Evolutionary conservation across 768 basidiomycete species (phyloP), one percentile per base, ranked within the genome.

Genomic region (Kwoniella europaea): DNA sequence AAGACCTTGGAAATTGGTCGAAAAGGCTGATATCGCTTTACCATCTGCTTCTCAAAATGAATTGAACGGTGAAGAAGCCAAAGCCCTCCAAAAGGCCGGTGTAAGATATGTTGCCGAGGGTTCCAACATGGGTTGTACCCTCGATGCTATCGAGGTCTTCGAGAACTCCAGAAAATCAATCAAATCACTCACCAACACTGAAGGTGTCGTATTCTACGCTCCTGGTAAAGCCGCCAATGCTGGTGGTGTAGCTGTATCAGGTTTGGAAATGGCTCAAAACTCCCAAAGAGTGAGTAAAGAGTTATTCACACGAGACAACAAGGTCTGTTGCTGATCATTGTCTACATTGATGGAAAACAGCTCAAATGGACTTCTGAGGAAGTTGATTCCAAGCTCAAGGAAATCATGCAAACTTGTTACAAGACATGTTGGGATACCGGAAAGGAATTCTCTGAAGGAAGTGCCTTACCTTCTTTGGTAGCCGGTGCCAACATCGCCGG

Each of bases 231-330:
- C 86, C 63, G 83, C 85, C 81, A 89, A 90, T 85, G 88, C 87
- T 74, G 91, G 91, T 83, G 91, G 91, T 84, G 91, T 92, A 65
- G 90, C 90, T 52, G 90, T 91, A 24, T 91, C 89, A 10, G 90
- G 90, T 74, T 88, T 91, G 72, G 91, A 91, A 86, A 91, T 91
- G 90, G 88, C 89, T 2, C 90, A 91, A 85, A 91, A 92, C 86
- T 90, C 89, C 55, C 76, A 79, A 42, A 71, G 82, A 77, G 87
- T 88, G 79, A 59, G 72, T 73, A 4, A 16, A 22, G 12, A 10
- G 18, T 46, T 18, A 13, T 13, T 50, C 46, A 15, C 46, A 50
- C 46, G 46, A 50, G 46, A 27, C 27, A 27, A 27, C 18, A 50
- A 13, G 46, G 18, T 15, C 4, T 13, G 46, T 50, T 18, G 24